Conservation (phyloP, 1,284 basidiomycete species). For the Afroboletus lepidellus region DNA sequence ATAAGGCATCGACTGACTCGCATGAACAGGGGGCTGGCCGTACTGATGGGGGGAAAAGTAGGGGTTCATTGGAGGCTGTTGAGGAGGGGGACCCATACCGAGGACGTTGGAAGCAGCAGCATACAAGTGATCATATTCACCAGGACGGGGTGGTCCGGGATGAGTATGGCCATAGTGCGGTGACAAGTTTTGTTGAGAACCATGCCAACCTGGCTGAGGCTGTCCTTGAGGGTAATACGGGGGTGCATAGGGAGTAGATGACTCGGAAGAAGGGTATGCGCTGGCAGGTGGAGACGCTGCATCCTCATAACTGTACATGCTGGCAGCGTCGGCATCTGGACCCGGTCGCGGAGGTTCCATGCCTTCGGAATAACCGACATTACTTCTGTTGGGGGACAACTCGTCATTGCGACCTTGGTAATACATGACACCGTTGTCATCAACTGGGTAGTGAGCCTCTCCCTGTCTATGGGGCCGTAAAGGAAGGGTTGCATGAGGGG, state of each 20-base stretch:
- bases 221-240: constrained; percentile 27
- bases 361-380: constrained; percentile 18
- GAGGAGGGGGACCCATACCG: constrained; percentile 68
- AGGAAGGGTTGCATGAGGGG: constrained; percentile 17
- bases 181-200: constrained; percentile 33
- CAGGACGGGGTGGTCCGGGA: constrained; percentile 32
- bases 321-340: constrained; percentile 26
- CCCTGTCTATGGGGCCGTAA: constrained; percentile 15
- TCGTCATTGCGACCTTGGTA: constrained; percentile 19
- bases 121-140: constrained; percentile 56
- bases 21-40: constrained; percentile 22
- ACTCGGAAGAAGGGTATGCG: constrained; percentile 26
- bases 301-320: constrained; percentile 40
- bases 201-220: constrained; percentile 35
- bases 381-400: constrained; percentile 17
- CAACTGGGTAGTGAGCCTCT: constrained; percentile 20
- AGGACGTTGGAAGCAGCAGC: constrained; percentile 79
- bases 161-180: constrained; percentile 30
- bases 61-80: constrained; percentile 25
- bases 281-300: constrained; percentile 21
- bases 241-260: constrained; percentile 19
- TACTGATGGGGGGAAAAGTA: constrained; percentile 28
- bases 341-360: constrained; percentile 12
- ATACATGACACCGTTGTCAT: constrained; percentile 23
- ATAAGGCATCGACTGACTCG: constrained; percentile 35